These are phyloP conservation scores for Talaromyces sp. DNA, from an alignment of 2,329 filamentous ascomycete genomes.

Conservation along the genomic window DNA sequence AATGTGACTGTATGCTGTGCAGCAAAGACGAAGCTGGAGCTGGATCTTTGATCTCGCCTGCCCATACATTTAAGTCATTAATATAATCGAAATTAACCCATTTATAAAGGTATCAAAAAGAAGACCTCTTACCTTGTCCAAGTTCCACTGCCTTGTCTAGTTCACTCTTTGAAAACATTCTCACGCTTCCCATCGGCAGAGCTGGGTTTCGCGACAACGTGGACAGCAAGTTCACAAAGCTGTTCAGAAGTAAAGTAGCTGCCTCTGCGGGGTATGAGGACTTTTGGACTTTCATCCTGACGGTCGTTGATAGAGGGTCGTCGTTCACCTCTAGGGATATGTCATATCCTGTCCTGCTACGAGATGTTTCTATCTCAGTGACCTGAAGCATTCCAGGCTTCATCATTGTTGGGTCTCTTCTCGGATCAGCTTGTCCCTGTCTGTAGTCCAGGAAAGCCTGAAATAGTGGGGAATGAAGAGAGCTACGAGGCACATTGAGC, in stretches of 20 bases:
- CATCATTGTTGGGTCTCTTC: not conserved
- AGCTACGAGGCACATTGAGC: constrained; percentile 38
- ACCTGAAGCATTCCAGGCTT: not conserved
- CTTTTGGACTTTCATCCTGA: not conserved
- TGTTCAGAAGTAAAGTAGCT: not conserved
- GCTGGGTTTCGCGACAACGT: not conserved
- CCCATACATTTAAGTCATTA: no score
- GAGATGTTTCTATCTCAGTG: not conserved
- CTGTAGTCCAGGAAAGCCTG: constrained; percentile 49
- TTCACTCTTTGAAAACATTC: not conserved
- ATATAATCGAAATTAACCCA: no score
- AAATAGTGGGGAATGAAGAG: constrained; percentile 44
- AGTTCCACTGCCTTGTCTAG: not conserved
- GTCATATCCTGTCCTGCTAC: not conserved
- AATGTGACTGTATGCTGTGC: not conserved
- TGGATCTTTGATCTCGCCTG: not conserved
- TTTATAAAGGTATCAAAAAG: no score
- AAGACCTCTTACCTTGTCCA: not conserved
- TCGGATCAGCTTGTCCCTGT: constrained; percentile 18
- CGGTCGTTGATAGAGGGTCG: not conserved
- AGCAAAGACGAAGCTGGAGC: not conserved
- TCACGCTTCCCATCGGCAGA: not conserved
- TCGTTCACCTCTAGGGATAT: not conserved
- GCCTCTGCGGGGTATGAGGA: not conserved
- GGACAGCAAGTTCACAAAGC: not conserved